These are phyloP conservation scores for Macrolepiota dolichaula DNA, from an alignment of 768 basidiomycete species.

Conservation along the genomic window DNA sequence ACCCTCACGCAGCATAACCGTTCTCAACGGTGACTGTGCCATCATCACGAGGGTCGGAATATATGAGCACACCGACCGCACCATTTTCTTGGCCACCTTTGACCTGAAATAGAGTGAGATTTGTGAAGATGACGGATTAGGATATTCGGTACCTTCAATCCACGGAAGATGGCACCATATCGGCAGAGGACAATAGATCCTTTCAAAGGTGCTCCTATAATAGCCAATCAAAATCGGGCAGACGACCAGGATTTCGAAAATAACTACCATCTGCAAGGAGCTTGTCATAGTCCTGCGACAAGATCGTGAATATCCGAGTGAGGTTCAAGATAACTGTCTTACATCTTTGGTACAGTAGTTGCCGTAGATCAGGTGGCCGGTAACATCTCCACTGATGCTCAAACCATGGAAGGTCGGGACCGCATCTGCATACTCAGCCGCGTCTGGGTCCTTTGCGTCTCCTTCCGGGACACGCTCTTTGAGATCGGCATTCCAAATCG, in stretches of 20 bases:
- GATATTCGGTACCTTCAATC: constrained; percentile 61
- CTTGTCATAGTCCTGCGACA: constrained; percentile 38
- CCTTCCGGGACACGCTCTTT: constrained; percentile 46
- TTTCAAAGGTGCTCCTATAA: constrained; percentile 61
- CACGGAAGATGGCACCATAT: constrained; percentile 77
- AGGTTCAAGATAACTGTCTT: constrained; percentile 5
- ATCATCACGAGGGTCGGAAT: constrained; percentile 81
- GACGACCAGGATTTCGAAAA: not conserved
- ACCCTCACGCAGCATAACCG: constrained; percentile 51
- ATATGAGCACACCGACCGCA: constrained; percentile 73
- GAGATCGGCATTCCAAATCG: constrained; percentile 46
- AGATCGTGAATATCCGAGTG: not conserved
- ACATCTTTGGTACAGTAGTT: constrained; percentile 74
- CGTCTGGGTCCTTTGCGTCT: constrained; percentile 69
- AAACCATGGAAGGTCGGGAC: constrained; percentile 85
- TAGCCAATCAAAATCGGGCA: not conserved
- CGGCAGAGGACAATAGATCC: constrained; percentile 76
- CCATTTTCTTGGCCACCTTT: constrained; percentile 80
- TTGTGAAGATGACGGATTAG: not conserved
- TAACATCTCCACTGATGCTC: constrained; percentile 71
- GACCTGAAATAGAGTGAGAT: constrained; percentile 39
- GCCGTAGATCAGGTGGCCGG: constrained; percentile 69
- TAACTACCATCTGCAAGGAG: constrained; percentile 39
- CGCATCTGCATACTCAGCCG: constrained; percentile 58
- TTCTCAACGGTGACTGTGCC: constrained; percentile 71